Percentiles rank a stretch among this genome's conserved stretches.
These are phyloP conservation scores for Citrullus mucosospermus DNA, from an alignment of 306 rosid species.

Conservation along the genomic window DNA sequence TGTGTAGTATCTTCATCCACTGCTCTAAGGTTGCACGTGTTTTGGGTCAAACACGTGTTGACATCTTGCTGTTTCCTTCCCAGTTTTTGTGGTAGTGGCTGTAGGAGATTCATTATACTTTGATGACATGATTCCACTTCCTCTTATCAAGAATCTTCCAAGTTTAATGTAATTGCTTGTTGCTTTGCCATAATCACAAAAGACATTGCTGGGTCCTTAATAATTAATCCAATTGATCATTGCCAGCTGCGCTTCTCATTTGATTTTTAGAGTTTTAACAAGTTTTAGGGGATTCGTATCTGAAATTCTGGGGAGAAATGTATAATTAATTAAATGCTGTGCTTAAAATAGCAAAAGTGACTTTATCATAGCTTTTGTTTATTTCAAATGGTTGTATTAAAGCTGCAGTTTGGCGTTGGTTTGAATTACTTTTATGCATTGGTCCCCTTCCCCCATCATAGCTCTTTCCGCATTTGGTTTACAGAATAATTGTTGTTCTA, in stretches of 20 bases:
- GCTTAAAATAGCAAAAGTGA: background rate
- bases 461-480: background rate
- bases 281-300: background rate
- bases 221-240: background rate
- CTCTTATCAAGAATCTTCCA: background rate
- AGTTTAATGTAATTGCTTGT: background rate
- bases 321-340: background rate
- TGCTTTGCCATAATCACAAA: background rate
- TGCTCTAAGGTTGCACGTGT: conserved; percentile 10
- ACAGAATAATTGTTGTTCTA: background rate
- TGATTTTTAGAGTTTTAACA: background rate
- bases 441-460: conserved; percentile 2
- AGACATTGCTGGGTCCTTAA: background rate
- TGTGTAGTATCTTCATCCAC: background rate
- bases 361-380: background rate
- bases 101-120: background rate
- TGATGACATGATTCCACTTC: background rate
- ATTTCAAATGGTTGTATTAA: background rate
- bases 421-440: background rate
- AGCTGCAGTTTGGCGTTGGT: background rate
- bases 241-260: background rate
- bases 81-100: background rate
- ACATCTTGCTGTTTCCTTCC: background rate
- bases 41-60: background rate
- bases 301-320: background rate